These are phyloP conservation scores for Lycium barbarum DNA, from an alignment of 257 asterid species.

Conservation along the genomic window DNA sequence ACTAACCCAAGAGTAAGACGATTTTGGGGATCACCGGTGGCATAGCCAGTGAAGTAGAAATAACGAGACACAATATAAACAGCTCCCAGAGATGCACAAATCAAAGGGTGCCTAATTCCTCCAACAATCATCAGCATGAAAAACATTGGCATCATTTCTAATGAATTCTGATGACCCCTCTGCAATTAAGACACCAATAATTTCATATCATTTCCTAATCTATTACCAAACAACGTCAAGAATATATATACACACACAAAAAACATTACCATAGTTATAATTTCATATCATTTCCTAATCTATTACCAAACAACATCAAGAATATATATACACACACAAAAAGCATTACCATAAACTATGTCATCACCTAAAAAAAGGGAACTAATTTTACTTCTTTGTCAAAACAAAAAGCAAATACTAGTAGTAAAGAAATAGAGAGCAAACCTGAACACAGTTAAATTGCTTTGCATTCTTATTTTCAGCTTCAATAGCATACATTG, in stretches of 20 bases:
- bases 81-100: constrained; percentile 64
- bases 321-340: too few species aligned
- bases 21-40: constrained; percentile 74
- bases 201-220: constrained; percentile 24
- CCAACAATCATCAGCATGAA: constrained; percentile 69
- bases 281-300: constrained; percentile 24
- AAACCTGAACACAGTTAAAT: constrained; percentile 93
- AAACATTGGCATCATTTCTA: constrained; percentile 79
- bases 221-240: neutral
- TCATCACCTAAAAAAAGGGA: neutral
- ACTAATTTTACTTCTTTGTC: neutral
- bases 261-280: neutral
- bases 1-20: constrained; percentile 72
- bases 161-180: constrained; percentile 99
- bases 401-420: neutral
- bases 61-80: constrained; percentile 53
- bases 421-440: neutral
- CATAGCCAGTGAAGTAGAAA: constrained; percentile 86
- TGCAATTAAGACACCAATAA: constrained; percentile 39
- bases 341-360: neutral
- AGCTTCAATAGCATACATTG: constrained; percentile 78
- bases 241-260: neutral
- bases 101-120: constrained; percentile 77
- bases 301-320: neutral
- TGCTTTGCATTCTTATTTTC: constrained; percentile 87